Percentiles rank a stretch among this genome's conserved stretches.
These are phyloP conservation scores for Aureobasidium sp. DNA, from an alignment of 2,329 filamentous ascomycete species.

Conservation along the genomic window DNA sequence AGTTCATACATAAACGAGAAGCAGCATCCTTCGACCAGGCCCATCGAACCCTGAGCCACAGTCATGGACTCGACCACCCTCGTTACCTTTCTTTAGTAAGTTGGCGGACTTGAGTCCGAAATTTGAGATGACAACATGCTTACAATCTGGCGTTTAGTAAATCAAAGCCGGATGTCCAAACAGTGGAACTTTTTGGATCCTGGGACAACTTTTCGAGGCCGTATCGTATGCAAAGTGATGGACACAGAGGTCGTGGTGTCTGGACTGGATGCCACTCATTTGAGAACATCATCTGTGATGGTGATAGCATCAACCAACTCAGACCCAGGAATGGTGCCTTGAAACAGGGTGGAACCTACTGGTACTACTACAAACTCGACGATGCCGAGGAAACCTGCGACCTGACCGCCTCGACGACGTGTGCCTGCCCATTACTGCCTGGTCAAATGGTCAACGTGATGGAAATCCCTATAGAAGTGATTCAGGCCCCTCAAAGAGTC, in stretches of 20 bases:
- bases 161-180: conserved; percentile 46
- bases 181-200: conserved; percentile 76
- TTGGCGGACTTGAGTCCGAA: neutral
- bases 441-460: conserved; percentile 83
- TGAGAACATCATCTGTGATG: conserved; percentile 76
- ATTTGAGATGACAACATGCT: neutral
- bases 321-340: conserved; percentile 65
- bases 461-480: conserved; percentile 62
- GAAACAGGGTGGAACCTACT: conserved; percentile 89
- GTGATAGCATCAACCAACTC: conserved; percentile 45
- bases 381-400: conserved; percentile 70
- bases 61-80: conserved; percentile 29
- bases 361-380: conserved; percentile 92
- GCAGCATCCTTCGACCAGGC: neutral
- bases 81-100: conserved; percentile 29
- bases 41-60: neutral
- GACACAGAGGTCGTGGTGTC: conserved; percentile 61
- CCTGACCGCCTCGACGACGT: conserved; percentile 62
- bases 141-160: conserved; percentile 12
- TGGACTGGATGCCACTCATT: conserved; percentile 88
- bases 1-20: neutral
- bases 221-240: conserved; percentile 76
- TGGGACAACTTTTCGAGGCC: conserved; percentile 87
- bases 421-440: conserved; percentile 73
- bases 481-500: conserved; percentile 18